Conservation (phyloP, 75 land plant species). For the Chamaecyparis obtusa region DNA sequence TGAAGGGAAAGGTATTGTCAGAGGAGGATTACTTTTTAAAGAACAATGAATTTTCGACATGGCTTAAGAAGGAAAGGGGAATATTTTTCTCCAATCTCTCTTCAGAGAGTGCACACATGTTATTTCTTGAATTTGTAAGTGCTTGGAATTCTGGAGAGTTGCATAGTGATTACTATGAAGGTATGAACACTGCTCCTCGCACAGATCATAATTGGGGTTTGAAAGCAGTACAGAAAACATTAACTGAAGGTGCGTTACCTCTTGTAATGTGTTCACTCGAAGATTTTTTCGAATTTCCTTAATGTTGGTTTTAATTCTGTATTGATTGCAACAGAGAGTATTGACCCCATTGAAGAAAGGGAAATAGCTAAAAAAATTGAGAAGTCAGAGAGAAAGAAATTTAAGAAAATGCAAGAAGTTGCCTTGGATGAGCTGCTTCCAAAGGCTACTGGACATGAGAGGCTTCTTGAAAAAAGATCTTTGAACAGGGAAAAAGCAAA, state of each 20-base stretch:
- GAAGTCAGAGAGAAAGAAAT: slow-evolving; percentile 38
- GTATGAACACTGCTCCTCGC: slow-evolving; percentile 66
- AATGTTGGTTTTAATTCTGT: not conserved
- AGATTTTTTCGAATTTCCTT: not conserved
- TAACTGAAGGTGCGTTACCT: slow-evolving; percentile 5
- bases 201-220: slow-evolving; percentile 86
- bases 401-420: slow-evolving; percentile 37
- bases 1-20: slow-evolving; percentile 58
- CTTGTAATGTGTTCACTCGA: not conserved
- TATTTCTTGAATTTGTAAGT: slow-evolving; percentile 70
- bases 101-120: slow-evolving; percentile 70
- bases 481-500: slow-evolving; percentile 35
- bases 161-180: slow-evolving; percentile 67
- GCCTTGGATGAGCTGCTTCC: slow-evolving; percentile 47
- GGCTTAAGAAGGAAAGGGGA: slow-evolving; percentile 80
- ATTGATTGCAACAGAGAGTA: slow-evolving; percentile 20
- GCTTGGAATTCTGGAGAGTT: slow-evolving; percentile 76
- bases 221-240: slow-evolving; percentile 15
- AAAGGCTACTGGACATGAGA: slow-evolving; percentile 45
- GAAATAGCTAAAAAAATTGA: slow-evolving; percentile 28
- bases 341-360: slow-evolving; percentile 35
- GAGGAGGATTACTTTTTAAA: slow-evolving; percentile 85
- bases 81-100: slow-evolving; percentile 77
- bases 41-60: slow-evolving; percentile 91
- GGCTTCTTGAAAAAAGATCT: slow-evolving; percentile 41